Base-by-base conservation (phyloP, 2,329 filamentous ascomycete species). In the Cladophialophora exuberans region DNA sequence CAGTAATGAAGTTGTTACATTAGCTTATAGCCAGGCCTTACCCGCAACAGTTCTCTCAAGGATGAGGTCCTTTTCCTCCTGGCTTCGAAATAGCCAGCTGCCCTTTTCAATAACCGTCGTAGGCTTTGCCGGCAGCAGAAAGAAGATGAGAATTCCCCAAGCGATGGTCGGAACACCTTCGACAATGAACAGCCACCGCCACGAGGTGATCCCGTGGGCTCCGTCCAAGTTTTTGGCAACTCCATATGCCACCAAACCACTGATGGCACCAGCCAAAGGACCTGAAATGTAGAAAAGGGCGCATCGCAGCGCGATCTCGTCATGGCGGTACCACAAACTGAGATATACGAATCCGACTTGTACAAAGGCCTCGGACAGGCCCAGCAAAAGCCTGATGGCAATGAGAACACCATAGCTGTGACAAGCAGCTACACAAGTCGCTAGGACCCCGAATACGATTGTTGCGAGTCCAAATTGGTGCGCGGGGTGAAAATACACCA, bases 181-280 rank as follows among this genome's bases (percentile, higher is more conserved):
- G 30, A 56, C 33, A 86, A 89, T 57, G 86, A 78, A 15, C 77
- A 74, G 22, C 87, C 87, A 68, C 89, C 86, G 33, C 53, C 53
- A 89, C 83, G 54, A 89, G 83, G 71, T 87, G 88, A 0, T 87
- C 71, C 80, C 81, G 85, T 11, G 83, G 75, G 68, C 66, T 89
- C 1, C 84, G 83, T 2, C 76, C 70, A 3, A 80, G 44, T 85
- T 82, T 13, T 75, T 73, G 0, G 81, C 84, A 48, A 90, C 87
- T 4, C 86, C 84, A 0, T 82, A 82, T 2, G 82, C 77, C 31
- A 86, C 80, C 6, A 86, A 69, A 1, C 85, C 87, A 0, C 85
- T 87, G 64, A 90, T 89, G 1, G 87, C 87, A 2, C 87, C 86
- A 1, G 84, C 86, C 20, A 90, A 79, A 23, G 89, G 54, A 3